Conservation (phyloP, 2,329 filamentous ascomycete genomes). For the Parastagonospora nodorum region DNA sequence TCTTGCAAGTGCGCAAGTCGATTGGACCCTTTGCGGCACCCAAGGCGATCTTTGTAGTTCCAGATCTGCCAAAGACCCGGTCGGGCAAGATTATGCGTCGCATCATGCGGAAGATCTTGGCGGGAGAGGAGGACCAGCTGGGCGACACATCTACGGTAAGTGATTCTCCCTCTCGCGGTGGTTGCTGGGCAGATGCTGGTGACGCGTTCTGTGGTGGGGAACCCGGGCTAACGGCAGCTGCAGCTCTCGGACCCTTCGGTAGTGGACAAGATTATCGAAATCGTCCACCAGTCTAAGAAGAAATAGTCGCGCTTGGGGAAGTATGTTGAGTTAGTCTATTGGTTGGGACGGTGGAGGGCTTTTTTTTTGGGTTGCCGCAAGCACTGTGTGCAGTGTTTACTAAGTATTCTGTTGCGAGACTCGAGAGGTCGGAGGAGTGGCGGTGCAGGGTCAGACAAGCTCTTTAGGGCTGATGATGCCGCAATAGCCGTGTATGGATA, state of each 20-base stretch:
- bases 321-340: background rate
- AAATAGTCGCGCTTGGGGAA: constrained; percentile 37
- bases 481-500: background rate
- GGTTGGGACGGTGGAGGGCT: background rate
- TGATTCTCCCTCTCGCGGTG: constrained; percentile 20
- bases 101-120: constrained; percentile 95
- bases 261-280: constrained; percentile 85
- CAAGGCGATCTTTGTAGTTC: constrained; percentile 88
- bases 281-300: constrained; percentile 68
- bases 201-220: constrained; percentile 33
- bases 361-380: background rate
- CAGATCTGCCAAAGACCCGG: constrained; percentile 94
- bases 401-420: background rate
- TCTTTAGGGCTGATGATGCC: constrained; percentile 6
- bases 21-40: constrained; percentile 97
- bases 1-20: constrained; percentile 93
- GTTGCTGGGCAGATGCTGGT: constrained; percentile 19
- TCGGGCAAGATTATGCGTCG: constrained; percentile 99
- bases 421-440: background rate
- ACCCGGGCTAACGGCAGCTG: constrained; percentile 31
- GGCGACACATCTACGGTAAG: constrained; percentile 90
- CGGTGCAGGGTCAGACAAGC: too few species aligned
- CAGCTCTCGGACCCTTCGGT: constrained; percentile 88
- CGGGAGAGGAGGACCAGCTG: constrained; percentile 94
- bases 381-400: too few species aligned